These are phyloP conservation scores for Camelina hispida DNA, from an alignment of 345 rosid species.

Conservation along the genomic window DNA sequence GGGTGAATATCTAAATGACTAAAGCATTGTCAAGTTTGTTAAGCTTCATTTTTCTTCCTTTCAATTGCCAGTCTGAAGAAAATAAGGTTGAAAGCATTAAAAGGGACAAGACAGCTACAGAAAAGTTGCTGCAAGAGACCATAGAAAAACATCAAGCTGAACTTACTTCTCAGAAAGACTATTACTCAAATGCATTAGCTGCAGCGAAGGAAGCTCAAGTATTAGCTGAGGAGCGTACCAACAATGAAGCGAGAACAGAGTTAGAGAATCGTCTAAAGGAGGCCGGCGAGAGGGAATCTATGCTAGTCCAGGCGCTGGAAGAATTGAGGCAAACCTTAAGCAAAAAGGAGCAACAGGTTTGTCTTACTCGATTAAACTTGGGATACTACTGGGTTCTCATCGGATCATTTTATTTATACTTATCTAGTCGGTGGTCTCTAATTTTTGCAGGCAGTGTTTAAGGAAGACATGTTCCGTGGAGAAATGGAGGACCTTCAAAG, in stretches of 20 bases:
- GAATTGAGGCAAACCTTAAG: constrained; percentile 92
- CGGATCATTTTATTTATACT: constrained; percentile 13
- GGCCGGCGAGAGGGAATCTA: constrained; percentile 92
- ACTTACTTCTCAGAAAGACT: constrained; percentile 81
- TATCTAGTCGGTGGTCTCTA: constrained; percentile 22
- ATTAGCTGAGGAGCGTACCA: constrained; percentile 87
- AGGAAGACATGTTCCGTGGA: constrained; percentile 78
- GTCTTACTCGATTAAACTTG: constrained; percentile 30
- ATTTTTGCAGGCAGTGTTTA: constrained; percentile 66
- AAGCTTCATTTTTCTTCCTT: constrained; percentile 23
- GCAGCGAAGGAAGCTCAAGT: constrained; percentile 97
- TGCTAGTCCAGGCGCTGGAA: constrained; percentile 94
- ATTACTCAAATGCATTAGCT: constrained; percentile 78
- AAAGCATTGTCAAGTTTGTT: constrained; percentile 18
- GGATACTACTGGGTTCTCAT: constrained; percentile 16
- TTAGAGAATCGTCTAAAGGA: constrained; percentile 84
- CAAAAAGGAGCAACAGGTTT: constrained; percentile 96
- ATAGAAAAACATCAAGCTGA: constrained; percentile 94
- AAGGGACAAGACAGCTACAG: constrained; percentile 93
- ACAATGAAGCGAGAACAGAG: constrained; percentile 90
- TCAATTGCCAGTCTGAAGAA: constrained; percentile 82
- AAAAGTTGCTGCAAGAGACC: constrained; percentile 91
- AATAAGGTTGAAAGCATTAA: constrained; percentile 90
- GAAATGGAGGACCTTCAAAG: constrained; percentile 91
- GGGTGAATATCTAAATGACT: constrained; percentile 20